Conservation (phyloP, 2,329 filamentous ascomycete species). For the Cyanodermella asteris region DNA sequence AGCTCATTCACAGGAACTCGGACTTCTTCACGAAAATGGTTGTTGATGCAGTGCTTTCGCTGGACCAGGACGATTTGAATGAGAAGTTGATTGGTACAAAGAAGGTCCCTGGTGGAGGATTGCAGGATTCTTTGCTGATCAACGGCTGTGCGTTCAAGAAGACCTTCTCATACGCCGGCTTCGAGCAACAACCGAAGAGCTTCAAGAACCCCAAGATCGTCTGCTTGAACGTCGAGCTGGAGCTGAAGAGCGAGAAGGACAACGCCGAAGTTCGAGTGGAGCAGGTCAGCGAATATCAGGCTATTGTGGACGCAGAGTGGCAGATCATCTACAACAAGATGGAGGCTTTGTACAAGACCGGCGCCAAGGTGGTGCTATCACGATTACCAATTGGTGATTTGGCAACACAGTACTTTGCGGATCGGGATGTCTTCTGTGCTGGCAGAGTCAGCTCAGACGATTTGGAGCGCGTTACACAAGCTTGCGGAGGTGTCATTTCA, state of each 20-base stretch:
- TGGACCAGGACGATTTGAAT: constrained; percentile 93
- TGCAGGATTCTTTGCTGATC: constrained; percentile 90
- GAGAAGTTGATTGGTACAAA: constrained; percentile 96
- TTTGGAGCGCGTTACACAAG: constrained; percentile 88
- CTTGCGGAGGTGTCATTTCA: constrained; percentile 77
- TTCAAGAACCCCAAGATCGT: constrained; percentile 92
- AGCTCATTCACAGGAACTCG: constrained; percentile 93
- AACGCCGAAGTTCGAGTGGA: constrained; percentile 96
- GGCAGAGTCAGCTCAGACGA: constrained; percentile 80
- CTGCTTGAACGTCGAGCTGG: constrained; percentile 90
- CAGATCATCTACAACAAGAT: constrained; percentile 99
- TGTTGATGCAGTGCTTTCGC: constrained; percentile 81
- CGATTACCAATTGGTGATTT: constrained; percentile 95
- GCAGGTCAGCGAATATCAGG: constrained; percentile 97
- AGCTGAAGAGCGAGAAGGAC: constrained; percentile 97
- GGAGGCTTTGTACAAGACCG: constrained; percentile 79
- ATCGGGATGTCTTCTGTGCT: constrained; percentile 95
- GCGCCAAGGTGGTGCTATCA: constrained; percentile 90
- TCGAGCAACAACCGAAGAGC: constrained; percentile 94
- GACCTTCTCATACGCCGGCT: constrained; percentile 96
- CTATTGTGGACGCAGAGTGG: constrained; percentile 98
- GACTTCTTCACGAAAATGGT: constrained; percentile 99
- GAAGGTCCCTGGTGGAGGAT: constrained; percentile 88
- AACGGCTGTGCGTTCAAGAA: constrained; percentile 99
- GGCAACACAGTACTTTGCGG: constrained; percentile 93